Base-by-base conservation (phyloP, 139 green algal genomes). In the Tetraselmis chui region DNA sequence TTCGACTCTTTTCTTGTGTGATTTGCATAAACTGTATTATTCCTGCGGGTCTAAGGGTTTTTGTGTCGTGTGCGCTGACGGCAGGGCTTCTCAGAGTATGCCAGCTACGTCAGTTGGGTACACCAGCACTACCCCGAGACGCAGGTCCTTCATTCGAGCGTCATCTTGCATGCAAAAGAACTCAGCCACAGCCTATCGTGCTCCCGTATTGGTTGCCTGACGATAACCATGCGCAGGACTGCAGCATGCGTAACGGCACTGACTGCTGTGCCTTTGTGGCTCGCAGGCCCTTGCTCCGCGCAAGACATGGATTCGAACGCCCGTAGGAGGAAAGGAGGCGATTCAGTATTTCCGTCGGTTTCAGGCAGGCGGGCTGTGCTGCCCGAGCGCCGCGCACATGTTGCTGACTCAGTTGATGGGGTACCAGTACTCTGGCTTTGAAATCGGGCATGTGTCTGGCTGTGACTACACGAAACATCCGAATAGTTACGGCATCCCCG, bases 71-170 rank as follows among this genome's bases (percentile, higher is more conserved):
- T 5, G 2, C 29, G 2, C 11, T 28, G 2, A 28, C n/a, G 79
- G 32, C 59, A 79, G 29, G 87, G 88, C 28, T 91, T 91, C 76
- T 89, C 84, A 59, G 88, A 91, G 83, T 91, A 89, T 32, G 86
- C 86, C 1, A 86, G 78, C 58, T 91, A 90, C 82, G 77, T 89
- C 2, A 89, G 82, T 75, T 91, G 84, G 84, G 80, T 90, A 24
- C 83, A 85, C 27, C 77, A 86, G 79, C 74, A 83, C 29, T 80
- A 89, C 30, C 88, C 88, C 1, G 58, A 84, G 31, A 82, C 82
- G 26, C 81, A 87, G 45, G 28, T 45, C 28, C 31, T 84, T 1
- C n/a, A n/a, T n/a, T n/a, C n/a, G n/a, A n/a, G n/a, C n/a, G n/a
- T n/a, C n/a, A 22, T 22, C 23, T 22, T 75, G 23, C 22, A 23